A percentile compares a stretch with the other conserved stretches of the same genome.
phyloP scores from a whole-genome alignment of 2,329 filamentous ascomycete species.

The Exophiala dermatitidis region DNA sequence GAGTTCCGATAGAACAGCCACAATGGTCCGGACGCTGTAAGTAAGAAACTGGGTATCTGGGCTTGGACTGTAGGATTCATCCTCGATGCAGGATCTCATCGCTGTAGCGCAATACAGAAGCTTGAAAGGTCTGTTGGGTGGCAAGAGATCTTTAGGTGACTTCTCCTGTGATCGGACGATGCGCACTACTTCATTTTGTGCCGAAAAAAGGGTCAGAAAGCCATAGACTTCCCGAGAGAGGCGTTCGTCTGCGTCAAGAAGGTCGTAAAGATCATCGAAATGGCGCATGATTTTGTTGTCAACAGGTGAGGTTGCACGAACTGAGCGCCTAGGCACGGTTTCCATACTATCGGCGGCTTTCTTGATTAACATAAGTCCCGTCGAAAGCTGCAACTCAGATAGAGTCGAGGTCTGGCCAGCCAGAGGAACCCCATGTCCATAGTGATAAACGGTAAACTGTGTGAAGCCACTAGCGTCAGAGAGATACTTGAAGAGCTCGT shows the following conservation, averaged over 20 bases:
- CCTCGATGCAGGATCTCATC: constrained; percentile 55
- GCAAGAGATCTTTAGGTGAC: constrained; percentile 59
- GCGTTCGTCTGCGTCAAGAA: constrained; percentile 65
- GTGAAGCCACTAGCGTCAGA: constrained; percentile 65
- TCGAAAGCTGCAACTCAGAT: constrained; percentile 35
- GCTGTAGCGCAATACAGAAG: constrained; percentile 65
- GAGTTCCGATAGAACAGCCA: constrained; percentile 54
- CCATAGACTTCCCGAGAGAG: constrained; percentile 64
- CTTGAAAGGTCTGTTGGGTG: constrained; percentile 61
- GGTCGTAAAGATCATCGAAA: constrained; percentile 75
- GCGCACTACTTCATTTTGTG: constrained; percentile 55
- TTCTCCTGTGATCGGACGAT: constrained; percentile 50
- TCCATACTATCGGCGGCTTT: constrained; percentile 25
- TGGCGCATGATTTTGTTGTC: constrained; percentile 74
- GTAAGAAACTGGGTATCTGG: constrained; percentile 34
- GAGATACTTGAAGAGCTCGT: constrained; percentile 61
- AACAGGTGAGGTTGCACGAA: constrained; percentile 47
- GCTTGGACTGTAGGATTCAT: constrained; percentile 35
- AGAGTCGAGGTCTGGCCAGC: constrained; percentile 20
- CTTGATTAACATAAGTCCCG: constrained; percentile 35
- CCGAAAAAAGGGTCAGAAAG: constrained; percentile 64
- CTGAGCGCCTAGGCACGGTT: constrained; percentile 34
- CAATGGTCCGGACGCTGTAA: constrained; percentile 48
- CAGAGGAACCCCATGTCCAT: constrained; percentile 17
- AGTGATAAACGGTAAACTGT: constrained; percentile 63